Percentiles rank a stretch among this genome's conserved stretches.
phyloP scores from a whole-genome alignment of 306 rosid species.

The Vigna angularis region DNA sequence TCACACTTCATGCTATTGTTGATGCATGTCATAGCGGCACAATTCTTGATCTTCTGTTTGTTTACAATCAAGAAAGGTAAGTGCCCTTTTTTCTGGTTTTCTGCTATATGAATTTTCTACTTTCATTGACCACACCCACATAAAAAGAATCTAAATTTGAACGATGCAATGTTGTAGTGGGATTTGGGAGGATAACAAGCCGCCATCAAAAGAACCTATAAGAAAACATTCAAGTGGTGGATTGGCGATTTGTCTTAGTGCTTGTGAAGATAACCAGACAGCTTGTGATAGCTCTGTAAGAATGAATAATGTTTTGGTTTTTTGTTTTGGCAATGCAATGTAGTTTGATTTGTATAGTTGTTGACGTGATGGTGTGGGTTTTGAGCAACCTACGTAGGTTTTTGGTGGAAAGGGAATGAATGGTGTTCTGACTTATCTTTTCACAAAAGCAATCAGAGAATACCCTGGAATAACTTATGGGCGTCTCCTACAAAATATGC shows the following conservation, averaged over 20 bases:
- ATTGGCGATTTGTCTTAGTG: slow-evolving; percentile 69
- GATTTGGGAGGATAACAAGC: slow-evolving; percentile 61
- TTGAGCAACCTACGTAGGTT: slow-evolving; percentile 50
- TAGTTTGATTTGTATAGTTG: slow-evolving; percentile 3
- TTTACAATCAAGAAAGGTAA: slow-evolving; percentile 54
- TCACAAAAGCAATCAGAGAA: slow-evolving; percentile 46
- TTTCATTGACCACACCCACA: background rate
- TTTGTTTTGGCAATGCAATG: background rate
- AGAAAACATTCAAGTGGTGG: slow-evolving; percentile 72
- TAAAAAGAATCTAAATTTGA: background rate
- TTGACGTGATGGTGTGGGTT: slow-evolving; percentile 17
- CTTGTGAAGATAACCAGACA: slow-evolving; percentile 71
- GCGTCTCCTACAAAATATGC: slow-evolving; percentile 48
- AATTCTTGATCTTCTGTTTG: slow-evolving; percentile 67
- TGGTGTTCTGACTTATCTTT: slow-evolving; percentile 75
- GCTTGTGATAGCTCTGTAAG: slow-evolving; percentile 80
- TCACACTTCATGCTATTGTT: slow-evolving; percentile 77
- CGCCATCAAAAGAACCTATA: slow-evolving; percentile 59
- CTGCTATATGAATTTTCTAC: background rate
- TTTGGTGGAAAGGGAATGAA: slow-evolving; percentile 61
- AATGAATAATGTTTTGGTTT: slow-evolving; percentile 25
- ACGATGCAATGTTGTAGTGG: slow-evolving; percentile 37
- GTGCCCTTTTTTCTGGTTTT: background rate
- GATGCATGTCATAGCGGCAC: slow-evolving; percentile 95
- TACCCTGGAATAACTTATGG: slow-evolving; percentile 53